Evolutionary conservation across 2,329 filamentous ascomycete genomes (phyloP).

Genomic region (Claviceps cyperi): DNA sequence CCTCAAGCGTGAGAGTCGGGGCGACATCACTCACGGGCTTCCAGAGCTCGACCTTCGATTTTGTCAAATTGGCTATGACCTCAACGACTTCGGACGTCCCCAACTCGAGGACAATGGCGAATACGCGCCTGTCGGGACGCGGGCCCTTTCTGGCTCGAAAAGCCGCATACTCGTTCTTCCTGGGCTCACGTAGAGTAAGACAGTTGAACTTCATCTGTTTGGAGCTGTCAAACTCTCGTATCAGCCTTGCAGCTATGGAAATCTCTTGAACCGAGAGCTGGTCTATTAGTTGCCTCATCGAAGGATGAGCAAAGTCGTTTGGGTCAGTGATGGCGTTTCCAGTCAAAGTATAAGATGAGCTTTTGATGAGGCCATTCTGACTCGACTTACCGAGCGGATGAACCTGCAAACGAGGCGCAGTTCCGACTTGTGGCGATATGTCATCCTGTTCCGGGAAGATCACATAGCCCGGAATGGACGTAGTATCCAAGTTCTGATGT

Average conservation of each 20-base stretch:
- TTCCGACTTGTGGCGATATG: slow-evolving; percentile 21
- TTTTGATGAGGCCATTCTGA: neutral
- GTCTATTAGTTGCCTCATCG: slow-evolving; percentile 17
- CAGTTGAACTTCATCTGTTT: slow-evolving; percentile 38
- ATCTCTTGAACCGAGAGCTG: slow-evolving; percentile 42
- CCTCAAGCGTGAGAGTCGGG: slow-evolving; percentile 58
- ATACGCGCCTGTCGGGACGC: slow-evolving; percentile 33
- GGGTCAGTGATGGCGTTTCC: neutral
- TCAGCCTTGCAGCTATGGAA: slow-evolving; percentile 30
- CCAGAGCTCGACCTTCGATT: slow-evolving; percentile 25
- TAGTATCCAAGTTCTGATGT: slow-evolving; percentile 19
- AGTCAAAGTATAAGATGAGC: neutral
- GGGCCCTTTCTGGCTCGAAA: slow-evolving; percentile 36
- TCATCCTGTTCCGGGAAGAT: slow-evolving; percentile 28
- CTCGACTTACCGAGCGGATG: slow-evolving; percentile 22
- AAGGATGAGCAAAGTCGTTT: neutral
- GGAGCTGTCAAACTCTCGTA: slow-evolving; percentile 24
- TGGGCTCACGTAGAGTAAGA: slow-evolving; percentile 51
- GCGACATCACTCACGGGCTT: slow-evolving; percentile 33
- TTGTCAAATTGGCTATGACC: slow-evolving; percentile 35
- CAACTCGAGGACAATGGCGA: slow-evolving; percentile 32
- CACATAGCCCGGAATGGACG: slow-evolving; percentile 29
- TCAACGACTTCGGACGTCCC: slow-evolving; percentile 28
- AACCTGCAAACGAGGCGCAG: slow-evolving; percentile 14
- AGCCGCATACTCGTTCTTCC: slow-evolving; percentile 47